A percentile compares a stretch with the other conserved stretches of the same genome.
Conservation (phyloP, 208 protist genomes). For the Borovskyia barvae region DNA sequence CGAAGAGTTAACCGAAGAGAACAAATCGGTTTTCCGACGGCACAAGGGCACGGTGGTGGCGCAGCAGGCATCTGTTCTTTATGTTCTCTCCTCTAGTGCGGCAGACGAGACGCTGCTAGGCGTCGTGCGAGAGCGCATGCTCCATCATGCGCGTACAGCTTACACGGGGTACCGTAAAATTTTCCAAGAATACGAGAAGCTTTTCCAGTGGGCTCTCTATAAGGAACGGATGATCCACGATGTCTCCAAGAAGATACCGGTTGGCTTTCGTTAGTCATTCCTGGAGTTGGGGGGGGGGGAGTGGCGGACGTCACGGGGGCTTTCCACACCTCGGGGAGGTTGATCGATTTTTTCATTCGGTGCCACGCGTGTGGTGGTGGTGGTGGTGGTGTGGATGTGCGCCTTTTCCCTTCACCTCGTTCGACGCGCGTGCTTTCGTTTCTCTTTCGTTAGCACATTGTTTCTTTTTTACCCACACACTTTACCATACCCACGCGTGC, state of each 20-base stretch:
- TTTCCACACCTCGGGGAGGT: too few relatives aligned
- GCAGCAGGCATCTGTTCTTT: constrained; percentile 11
- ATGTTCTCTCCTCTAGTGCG: constrained; percentile 15
- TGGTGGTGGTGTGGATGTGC: too few relatives aligned
- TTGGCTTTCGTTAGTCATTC: constrained; percentile 12
- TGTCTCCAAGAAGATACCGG: constrained; percentile 11
- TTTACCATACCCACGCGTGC: too few relatives aligned
- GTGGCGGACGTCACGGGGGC: too few relatives aligned
- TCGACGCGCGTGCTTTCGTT: too few relatives aligned
- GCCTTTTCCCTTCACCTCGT: too few relatives aligned
- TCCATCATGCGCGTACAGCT: constrained; percentile 22
- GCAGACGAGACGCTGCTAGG: constrained; percentile 10
- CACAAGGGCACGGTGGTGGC: constrained; percentile 22
- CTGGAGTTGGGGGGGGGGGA: too few relatives aligned
- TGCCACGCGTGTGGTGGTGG: too few relatives aligned
- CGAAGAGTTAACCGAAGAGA: neutral
- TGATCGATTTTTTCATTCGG: too few relatives aligned
- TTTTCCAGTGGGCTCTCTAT: constrained; percentile 44
- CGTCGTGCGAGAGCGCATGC: constrained; percentile 16
- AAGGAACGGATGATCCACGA: constrained; percentile 32
- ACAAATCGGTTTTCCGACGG: constrained; percentile 13
- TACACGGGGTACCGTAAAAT: constrained; percentile 33
- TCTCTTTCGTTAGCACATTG: too few relatives aligned
- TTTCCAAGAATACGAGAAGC: constrained; percentile 38
- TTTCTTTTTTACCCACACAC: too few relatives aligned